Base-by-base conservation (phyloP, 768 basidiomycete species). In the Lyophyllum atratum region DNA sequence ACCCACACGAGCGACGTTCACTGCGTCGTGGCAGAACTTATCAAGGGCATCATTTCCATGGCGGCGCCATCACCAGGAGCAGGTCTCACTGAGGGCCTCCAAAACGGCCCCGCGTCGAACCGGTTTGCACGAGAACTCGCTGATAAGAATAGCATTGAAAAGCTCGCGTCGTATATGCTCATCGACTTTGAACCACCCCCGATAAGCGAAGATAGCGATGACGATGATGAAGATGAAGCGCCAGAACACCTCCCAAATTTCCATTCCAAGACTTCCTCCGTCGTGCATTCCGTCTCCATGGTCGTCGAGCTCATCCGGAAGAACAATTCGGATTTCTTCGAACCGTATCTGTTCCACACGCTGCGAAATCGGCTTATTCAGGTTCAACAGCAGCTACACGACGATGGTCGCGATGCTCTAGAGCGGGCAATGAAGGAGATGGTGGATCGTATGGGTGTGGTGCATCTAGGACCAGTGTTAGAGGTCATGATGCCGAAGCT, bases 281-380 rank as follows among this genome's bases (percentile, higher is more conserved):
- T 98, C 52, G 81, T 90, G 25, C 86, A 94, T 60, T 88, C 92
- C 11, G 90, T 95, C 63, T 87, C 89, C 42, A 86, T 98, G 65
- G 79, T 98, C 58, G 90, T 95, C 61, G 96, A 98, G 69, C 81
- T 97, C 39, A 97, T 98, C 62, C 85, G 95, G 51, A 95, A 98
- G 70, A 98, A 98, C 72, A 98, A 98, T 70, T 96, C 95, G 37
- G 96, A 99, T 70, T 98, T 95, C 68, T 95, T 97, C 67, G 97
- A 99, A 73, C 96, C 95, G 4, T 96, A 95, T 70, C 81, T 98
- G 12, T 98, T 97, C 74, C 95, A 97, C 67, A 94, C 92, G 1
- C 75, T 97, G 42, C 86, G 95, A 48, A 95, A 95, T 68, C 85
- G 93, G 45, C 81, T 98, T 33, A 95, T 98, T 60, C 85, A 87